Evolutionary conservation across 805 yeast genomes (phyloP).

Genomic region (Candida sithepensis): DNA sequence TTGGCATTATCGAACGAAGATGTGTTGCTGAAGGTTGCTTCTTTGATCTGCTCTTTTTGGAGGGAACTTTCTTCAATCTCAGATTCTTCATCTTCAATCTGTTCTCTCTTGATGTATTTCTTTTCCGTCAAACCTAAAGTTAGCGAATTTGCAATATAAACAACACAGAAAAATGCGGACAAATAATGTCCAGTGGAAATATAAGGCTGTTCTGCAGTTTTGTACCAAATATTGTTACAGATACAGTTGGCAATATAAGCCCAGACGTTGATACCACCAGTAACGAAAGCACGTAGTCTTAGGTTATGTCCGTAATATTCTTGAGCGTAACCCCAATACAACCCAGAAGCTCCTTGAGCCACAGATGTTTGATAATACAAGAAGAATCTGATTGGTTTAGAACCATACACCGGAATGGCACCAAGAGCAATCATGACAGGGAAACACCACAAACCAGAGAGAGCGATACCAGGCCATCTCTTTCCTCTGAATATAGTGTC

Average conservation of each 20-base stretch:
- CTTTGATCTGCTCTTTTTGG: too few species aligned
- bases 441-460: constrained; percentile 14
- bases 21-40: too few species aligned
- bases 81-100: neutral
- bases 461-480: constrained; percentile 19
- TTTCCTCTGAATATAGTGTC: constrained; percentile 17
- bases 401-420: constrained; percentile 14
- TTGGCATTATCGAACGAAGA: too few species aligned
- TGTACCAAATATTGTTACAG: constrained; percentile 17
- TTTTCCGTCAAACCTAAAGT: constrained; percentile 8
- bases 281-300: constrained; percentile 14
- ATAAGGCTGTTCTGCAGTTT: constrained; percentile 15
- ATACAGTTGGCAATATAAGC: constrained; percentile 18
- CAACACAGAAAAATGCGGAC: constrained; percentile 13
- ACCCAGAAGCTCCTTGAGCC: constrained; percentile 17
- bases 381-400: constrained; percentile 18
- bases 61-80: neutral
- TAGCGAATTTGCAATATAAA: constrained; percentile 9
- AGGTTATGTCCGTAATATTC: constrained; percentile 16
- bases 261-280: constrained; percentile 20
- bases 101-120: constrained; percentile 4
- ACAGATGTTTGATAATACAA: constrained; percentile 15
- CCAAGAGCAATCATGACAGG: constrained; percentile 14
- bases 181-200: constrained; percentile 21
- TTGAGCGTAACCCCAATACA: constrained; percentile 20